Base-by-base conservation (phyloP, 768 basidiomycete species). In the Daedaleopsis nitida region DNA sequence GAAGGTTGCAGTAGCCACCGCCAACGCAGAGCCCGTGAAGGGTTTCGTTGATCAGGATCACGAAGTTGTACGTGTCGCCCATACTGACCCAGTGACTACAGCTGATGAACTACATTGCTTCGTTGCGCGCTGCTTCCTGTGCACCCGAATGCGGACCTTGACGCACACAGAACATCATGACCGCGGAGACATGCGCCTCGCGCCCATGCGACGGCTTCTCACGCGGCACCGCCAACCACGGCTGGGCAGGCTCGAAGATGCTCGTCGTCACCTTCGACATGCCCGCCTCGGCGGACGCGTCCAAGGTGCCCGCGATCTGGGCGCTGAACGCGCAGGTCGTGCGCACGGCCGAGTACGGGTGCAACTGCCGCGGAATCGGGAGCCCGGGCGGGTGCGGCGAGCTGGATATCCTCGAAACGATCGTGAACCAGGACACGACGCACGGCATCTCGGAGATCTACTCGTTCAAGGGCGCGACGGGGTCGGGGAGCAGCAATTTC, bases 391-490 rank as follows among this genome's bases (percentile, higher is more conserved):
- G 68, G 19, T 72, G 71, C 59, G 71, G 69, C 54, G 71, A 72
- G 60, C 52, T 69, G 58, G 71, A 72, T 68, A 63, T 72, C 56
- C 64, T 69, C 54, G 71, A 72, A 68, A 66, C 62, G 32, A 59
- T 72, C 60, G 52, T 54, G 38, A 57, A 56, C 49, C 38, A 32
- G 27, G 61, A 71, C 66, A 37, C 49, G 13, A 50, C 60, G 42
- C 62, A 68, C 35, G 71, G 59, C 23, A 66, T 69, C 62, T 69
- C 71, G 23, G 71, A 72, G 65, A 65, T 72, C 63, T 72, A 72
- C 70, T 67, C 70, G 45, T 65, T 66, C 65, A 70, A 71, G 65
- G 70, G 70, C 55, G 70, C 71, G 57, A 72, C 71, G 37, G 71
- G 71, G 55, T 45, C 32, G 52, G 39, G 39, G 39, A 13, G 13